Conservation (phyloP, 2,329 filamentous ascomycete species). For the Chaetomium strumarium region DNA sequence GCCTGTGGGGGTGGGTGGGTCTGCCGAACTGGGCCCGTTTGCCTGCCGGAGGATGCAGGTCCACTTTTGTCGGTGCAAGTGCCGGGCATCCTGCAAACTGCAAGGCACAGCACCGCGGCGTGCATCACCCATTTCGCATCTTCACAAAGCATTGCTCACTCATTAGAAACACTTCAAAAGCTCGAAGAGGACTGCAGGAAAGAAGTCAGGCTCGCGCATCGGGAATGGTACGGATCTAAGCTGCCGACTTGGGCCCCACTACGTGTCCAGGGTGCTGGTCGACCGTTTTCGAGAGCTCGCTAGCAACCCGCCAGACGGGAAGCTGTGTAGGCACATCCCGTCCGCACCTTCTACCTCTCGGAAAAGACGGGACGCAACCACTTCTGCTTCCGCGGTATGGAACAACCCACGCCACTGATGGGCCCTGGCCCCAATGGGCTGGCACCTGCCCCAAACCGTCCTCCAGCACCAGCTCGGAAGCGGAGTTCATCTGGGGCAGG, state of each 20-base stretch:
- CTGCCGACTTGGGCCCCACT: background rate
- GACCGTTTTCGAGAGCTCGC: background rate
- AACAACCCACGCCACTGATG: slow-evolving; percentile 11
- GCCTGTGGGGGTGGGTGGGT: too few species aligned
- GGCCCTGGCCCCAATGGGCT: slow-evolving; percentile 13
- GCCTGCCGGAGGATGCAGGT: too few species aligned
- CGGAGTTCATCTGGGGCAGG: slow-evolving; percentile 45
- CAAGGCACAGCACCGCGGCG: too few species aligned
- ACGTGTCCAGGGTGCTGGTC: background rate
- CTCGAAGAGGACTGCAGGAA: too few species aligned
- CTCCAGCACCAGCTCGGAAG: slow-evolving; percentile 29
- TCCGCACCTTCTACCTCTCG: background rate
- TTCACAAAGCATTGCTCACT: too few species aligned
- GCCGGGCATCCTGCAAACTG: too few species aligned
- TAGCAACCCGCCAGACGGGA: too few species aligned
- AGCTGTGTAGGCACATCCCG: too few species aligned
- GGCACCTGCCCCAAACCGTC: slow-evolving; percentile 14
- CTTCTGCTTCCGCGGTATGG: slow-evolving; percentile 7
- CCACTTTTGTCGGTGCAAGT: too few species aligned
- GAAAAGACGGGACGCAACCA: background rate
- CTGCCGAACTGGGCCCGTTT: too few species aligned
- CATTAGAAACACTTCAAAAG: too few species aligned
- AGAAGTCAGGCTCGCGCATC: background rate
- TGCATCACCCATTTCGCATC: too few species aligned
- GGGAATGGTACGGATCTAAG: background rate